These are phyloP conservation scores for Trichoderma oligosporum DNA, from an alignment of 2,329 filamentous ascomycete species.

Conservation along the genomic window DNA sequence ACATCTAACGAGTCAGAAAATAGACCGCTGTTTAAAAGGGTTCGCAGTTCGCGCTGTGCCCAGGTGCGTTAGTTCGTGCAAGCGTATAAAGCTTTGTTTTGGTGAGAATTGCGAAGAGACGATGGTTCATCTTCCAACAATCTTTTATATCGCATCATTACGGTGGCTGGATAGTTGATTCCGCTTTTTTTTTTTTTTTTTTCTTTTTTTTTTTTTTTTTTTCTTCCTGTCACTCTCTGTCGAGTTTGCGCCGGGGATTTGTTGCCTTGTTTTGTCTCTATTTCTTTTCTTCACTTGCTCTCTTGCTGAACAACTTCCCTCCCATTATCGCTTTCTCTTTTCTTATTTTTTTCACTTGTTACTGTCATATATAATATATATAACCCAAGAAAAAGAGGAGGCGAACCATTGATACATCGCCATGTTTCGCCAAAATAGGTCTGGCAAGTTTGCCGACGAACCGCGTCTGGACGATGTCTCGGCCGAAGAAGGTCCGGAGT, in stretches of 20 bases:
- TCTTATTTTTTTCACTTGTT: not conserved
- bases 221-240: no score
- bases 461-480: slow-evolving; percentile 20
- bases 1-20: not conserved
- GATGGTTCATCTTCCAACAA: not conserved
- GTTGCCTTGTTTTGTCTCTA: not conserved
- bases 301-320: no score
- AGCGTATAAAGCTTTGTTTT: not conserved
- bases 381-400: not conserved
- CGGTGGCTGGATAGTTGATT: slow-evolving; percentile 3
- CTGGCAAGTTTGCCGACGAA: slow-evolving; percentile 18
- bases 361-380: not conserved
- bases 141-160: slow-evolving; percentile 18
- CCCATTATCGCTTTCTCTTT: not conserved
- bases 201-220: not conserved
- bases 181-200: not conserved
- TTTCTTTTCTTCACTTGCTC: not conserved
- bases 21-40: not conserved
- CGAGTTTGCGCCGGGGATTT: not conserved
- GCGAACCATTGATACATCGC: not conserved
- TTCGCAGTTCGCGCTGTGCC: slow-evolving; percentile 17
- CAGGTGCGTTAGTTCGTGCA: slow-evolving; percentile 15
- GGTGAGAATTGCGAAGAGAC: not conserved
- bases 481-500: slow-evolving; percentile 19
- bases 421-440: slow-evolving; percentile 14